Evolutionary conservation across 2,329 filamentous ascomycete species (phyloP).

Genomic region (Aphanocladium album): DNA sequence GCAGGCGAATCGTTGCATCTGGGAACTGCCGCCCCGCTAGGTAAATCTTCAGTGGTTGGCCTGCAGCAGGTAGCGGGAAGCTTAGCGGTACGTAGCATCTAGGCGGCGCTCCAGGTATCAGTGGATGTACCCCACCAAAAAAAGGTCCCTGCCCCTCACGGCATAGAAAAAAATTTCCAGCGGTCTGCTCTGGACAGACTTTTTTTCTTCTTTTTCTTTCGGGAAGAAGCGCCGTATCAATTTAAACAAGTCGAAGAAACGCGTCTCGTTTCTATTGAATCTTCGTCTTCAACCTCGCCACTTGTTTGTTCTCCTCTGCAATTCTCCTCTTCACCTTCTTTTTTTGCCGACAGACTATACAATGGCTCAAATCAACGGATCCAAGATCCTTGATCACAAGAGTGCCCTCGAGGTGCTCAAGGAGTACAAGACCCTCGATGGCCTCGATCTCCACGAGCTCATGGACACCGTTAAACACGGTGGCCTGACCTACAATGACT

Average conservation of each 20-base stretch:
- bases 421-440: conserved; percentile 77
- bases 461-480: conserved; percentile 89
- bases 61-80: too few species aligned
- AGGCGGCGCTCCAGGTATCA: background rate
- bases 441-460: conserved; percentile 78
- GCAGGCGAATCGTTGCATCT: background rate
- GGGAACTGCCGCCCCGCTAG: background rate
- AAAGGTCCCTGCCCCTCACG: conserved; percentile 6
- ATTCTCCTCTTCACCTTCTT: conserved; percentile 21
- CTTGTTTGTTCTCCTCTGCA: conserved; percentile 18
- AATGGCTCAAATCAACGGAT: conserved; percentile 61
- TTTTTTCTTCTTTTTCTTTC: conserved; percentile 44
- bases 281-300: conserved; percentile 40
- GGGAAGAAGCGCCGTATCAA: conserved; percentile 49
- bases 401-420: conserved; percentile 76
- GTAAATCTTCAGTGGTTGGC: background rate
- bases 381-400: conserved; percentile 64
- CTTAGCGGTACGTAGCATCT: background rate
- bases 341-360: conserved; percentile 26
- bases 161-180: conserved; percentile 35
- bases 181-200: conserved; percentile 31
- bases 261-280: conserved; percentile 25
- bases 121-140: conserved; percentile 8
- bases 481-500: conserved; percentile 98
- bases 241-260: conserved; percentile 29